Evolutionary conservation across 2,329 filamentous ascomycete species (phyloP).

Genomic region (Aspergillus sp.): DNA sequence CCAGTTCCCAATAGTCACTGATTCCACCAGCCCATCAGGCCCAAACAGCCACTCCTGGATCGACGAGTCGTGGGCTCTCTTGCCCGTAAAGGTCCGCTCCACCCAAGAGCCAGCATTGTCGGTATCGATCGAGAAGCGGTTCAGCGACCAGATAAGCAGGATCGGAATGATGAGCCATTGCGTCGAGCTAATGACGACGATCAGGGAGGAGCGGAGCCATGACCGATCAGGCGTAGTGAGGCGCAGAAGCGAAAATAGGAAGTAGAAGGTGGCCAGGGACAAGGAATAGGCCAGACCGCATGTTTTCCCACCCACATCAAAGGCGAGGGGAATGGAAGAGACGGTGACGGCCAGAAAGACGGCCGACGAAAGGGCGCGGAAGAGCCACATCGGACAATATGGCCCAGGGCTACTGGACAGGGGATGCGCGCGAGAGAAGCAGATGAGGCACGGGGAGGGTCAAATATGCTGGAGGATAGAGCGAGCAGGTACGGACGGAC

Average conservation of each 20-base stretch:
- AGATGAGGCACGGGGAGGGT: neutral
- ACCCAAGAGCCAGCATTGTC: constrained; percentile 71
- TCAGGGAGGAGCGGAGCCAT: constrained; percentile 70
- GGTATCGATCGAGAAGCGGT: constrained; percentile 92
- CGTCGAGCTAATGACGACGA: constrained; percentile 68
- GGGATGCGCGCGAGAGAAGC: constrained; percentile 5
- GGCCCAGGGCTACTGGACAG: constrained; percentile 5
- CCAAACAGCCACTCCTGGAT: constrained; percentile 86
- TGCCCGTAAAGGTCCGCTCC: constrained; percentile 71
- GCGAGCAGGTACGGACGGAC: neutral
- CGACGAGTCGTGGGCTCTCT: constrained; percentile 64
- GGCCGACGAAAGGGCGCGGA: constrained; percentile 75
- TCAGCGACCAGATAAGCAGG: constrained; percentile 91
- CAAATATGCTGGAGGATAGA: neutral
- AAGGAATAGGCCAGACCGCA: constrained; percentile 94
- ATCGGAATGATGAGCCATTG: constrained; percentile 87
- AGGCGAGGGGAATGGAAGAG: constrained; percentile 93
- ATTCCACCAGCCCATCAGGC: constrained; percentile 78
- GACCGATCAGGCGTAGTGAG: constrained; percentile 79
- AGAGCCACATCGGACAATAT: constrained; percentile 70
- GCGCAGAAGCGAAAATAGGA: constrained; percentile 78
- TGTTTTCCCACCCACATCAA: constrained; percentile 94
- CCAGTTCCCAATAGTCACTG: constrained; percentile 79
- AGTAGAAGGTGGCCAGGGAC: constrained; percentile 85
- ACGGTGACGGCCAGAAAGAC: constrained; percentile 89